phyloP scores from a whole-genome alignment of 1,139 yeast species.

The Lodderomyces elongisporus region DNA sequence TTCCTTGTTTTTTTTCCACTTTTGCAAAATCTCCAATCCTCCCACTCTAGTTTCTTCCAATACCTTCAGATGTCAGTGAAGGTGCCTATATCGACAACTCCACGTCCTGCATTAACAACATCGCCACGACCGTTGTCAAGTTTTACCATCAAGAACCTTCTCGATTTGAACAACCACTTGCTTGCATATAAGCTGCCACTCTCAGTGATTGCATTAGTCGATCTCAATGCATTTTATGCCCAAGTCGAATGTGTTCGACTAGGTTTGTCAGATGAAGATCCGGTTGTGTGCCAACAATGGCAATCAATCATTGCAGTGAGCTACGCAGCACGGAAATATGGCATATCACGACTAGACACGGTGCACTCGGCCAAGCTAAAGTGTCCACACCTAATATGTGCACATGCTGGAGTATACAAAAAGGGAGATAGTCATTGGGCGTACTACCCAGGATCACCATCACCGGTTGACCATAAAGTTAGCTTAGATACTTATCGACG shows the following conservation, averaged over 20 bases:
- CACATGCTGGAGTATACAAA: conserved; percentile 91
- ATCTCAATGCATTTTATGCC: conserved; percentile 92
- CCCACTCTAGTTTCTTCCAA: too few species aligned
- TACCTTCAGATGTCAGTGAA: conserved; percentile 11
- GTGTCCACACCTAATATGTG: conserved; percentile 70
- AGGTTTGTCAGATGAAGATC: conserved; percentile 59
- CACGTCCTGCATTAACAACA: conserved; percentile 4
- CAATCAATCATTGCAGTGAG: conserved; percentile 80
- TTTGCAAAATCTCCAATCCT: too few species aligned
- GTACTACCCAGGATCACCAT: conserved; percentile 44
- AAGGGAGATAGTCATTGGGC: conserved; percentile 85
- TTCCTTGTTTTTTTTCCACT: too few species aligned
- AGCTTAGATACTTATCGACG: conserved; percentile 87
- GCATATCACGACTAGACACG: conserved; percentile 74
- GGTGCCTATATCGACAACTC: neutral
- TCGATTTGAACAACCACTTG: conserved; percentile 40
- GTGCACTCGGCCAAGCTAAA: conserved; percentile 62
- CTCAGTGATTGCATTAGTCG: conserved; percentile 81
- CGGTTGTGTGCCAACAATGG: conserved; percentile 97
- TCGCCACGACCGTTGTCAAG: conserved; percentile 12
- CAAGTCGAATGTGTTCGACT: conserved; percentile 85
- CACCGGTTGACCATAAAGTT: conserved; percentile 63
- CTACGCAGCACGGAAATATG: conserved; percentile 81
- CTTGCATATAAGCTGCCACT: conserved; percentile 59
- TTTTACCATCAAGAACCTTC: conserved; percentile 45